Evolutionary conservation across 805 yeast species (phyloP).

Genomic region (Myxozyma vanderwaltii): DNA sequence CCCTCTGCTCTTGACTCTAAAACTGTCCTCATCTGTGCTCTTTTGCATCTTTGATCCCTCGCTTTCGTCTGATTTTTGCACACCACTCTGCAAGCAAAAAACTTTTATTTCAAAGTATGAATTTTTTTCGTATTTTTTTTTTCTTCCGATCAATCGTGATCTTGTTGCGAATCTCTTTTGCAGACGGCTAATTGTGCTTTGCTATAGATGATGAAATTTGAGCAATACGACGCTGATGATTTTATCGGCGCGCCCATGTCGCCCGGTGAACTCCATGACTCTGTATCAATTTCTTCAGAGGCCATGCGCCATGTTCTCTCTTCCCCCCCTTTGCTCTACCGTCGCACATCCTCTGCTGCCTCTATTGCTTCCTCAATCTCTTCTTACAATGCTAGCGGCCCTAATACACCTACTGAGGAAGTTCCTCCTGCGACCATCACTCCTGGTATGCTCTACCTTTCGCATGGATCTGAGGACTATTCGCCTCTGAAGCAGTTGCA

Average conservation of each 20-base stretch:
- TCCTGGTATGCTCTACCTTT: conserved; percentile 27
- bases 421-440: conserved; percentile 30
- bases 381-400: conserved; percentile 24
- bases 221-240: conserved; percentile 11
- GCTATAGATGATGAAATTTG: conserved; percentile 7
- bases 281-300: not conserved
- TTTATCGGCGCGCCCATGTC: conserved; percentile 4
- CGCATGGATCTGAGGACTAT: not conserved
- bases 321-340: conserved; percentile 23
- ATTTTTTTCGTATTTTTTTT: not conserved
- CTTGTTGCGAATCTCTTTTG: no score
- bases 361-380: conserved; percentile 13
- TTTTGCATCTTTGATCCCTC: no score
- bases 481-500: not conserved
- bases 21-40: not conserved
- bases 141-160: not conserved
- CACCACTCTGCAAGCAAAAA: not conserved
- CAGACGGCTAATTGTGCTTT: not conserved
- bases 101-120: not conserved
- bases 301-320: conserved; percentile 26
- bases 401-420: conserved; percentile 28
- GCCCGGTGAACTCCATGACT: not conserved
- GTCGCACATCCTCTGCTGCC: conserved; percentile 16
- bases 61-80: no score
- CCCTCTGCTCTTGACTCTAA: not conserved